These are phyloP conservation scores for Acacia acuminata DNA, from an alignment of 306 rosid species.

Conservation along the genomic window DNA sequence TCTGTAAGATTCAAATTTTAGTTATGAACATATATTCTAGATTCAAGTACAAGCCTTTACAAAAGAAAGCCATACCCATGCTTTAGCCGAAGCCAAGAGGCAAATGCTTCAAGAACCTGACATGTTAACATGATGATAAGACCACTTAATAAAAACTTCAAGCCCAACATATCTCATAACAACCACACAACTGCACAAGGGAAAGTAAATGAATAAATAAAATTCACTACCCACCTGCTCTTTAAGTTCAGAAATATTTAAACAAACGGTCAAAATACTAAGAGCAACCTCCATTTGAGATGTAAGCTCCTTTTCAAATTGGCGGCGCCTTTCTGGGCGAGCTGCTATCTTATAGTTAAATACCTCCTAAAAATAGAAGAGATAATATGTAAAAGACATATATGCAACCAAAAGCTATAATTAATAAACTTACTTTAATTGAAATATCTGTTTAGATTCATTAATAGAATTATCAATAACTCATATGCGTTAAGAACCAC, in stretches of 20 bases:
- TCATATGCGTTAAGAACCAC: background rate
- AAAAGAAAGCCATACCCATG: slow-evolving; percentile 73
- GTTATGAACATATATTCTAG: background rate
- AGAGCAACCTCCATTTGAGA: slow-evolving; percentile 93
- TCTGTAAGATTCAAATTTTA: background rate
- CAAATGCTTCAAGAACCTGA: slow-evolving; percentile 99
- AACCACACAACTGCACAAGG: slow-evolving; percentile 25
- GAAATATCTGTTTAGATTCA: slow-evolving; percentile 17
- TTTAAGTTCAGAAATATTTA: slow-evolving; percentile 86
- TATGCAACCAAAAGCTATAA: slow-evolving; percentile 26
- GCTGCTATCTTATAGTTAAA: slow-evolving; percentile 94
- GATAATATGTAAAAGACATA: slow-evolving; percentile 33
- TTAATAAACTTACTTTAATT: slow-evolving; percentile 26
- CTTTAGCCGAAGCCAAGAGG: slow-evolving; percentile 99
- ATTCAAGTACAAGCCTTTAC: slow-evolving; percentile 6
- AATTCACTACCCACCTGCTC: slow-evolving; percentile 71
- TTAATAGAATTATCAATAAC: slow-evolving; percentile 26
- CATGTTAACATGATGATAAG: slow-evolving; percentile 38
- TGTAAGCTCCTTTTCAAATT: slow-evolving; percentile 95
- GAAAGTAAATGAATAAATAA: slow-evolving; percentile 14
- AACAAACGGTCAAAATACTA: slow-evolving; percentile 87
- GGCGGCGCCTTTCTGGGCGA: slow-evolving; percentile 98
- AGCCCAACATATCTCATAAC: slow-evolving; percentile 24
- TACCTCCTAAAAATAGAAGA: slow-evolving; percentile 71
- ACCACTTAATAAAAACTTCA: slow-evolving; percentile 18